Evolutionary conservation across 805 yeast species (phyloP).

Genomic region (Saturnispora galanensis): DNA sequence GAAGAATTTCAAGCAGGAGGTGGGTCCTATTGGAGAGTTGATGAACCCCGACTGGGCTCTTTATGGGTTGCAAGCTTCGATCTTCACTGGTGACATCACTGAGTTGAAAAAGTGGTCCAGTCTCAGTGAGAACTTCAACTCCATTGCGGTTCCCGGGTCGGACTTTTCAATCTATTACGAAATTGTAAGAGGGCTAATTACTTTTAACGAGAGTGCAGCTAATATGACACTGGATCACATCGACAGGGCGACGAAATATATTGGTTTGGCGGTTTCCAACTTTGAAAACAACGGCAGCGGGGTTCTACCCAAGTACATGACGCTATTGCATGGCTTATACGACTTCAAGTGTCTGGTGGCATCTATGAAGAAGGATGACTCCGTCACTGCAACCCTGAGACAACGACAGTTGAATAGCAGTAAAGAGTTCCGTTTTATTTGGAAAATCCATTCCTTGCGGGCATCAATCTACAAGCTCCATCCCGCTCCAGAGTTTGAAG

Average conservation of each 20-base stretch:
- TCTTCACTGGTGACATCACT: conserved; percentile 47
- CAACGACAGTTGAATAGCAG: conserved; percentile 19
- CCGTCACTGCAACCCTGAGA: conserved; percentile 13
- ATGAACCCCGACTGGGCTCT: conserved; percentile 43
- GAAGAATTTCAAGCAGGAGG: conserved; percentile 24
- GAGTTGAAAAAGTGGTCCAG: conserved; percentile 51
- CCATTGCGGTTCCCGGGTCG: conserved; percentile 36
- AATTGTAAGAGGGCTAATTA: conserved; percentile 52
- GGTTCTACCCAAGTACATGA: conserved; percentile 38
- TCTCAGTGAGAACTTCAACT: conserved; percentile 32
- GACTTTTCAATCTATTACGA: conserved; percentile 48
- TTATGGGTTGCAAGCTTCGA: conserved; percentile 68
- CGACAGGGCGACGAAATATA: conserved; percentile 40
- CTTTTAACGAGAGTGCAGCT: conserved; percentile 29
- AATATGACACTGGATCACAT: conserved; percentile 32
- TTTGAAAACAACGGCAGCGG: conserved; percentile 41
- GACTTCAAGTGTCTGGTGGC: conserved; percentile 40
- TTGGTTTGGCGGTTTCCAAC: conserved; percentile 52
- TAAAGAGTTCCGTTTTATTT: conserved; percentile 34
- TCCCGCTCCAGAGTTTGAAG: conserved; percentile 16
- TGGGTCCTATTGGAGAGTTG: conserved; percentile 1
- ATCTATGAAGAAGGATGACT: conserved; percentile 11
- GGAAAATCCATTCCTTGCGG: conserved; percentile 38
- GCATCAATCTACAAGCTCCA: conserved; percentile 27
- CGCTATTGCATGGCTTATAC: conserved; percentile 49